Evolutionary conservation across 1,139 yeast species (phyloP).

Genomic region (Protomyces lactucae-debilis): DNA sequence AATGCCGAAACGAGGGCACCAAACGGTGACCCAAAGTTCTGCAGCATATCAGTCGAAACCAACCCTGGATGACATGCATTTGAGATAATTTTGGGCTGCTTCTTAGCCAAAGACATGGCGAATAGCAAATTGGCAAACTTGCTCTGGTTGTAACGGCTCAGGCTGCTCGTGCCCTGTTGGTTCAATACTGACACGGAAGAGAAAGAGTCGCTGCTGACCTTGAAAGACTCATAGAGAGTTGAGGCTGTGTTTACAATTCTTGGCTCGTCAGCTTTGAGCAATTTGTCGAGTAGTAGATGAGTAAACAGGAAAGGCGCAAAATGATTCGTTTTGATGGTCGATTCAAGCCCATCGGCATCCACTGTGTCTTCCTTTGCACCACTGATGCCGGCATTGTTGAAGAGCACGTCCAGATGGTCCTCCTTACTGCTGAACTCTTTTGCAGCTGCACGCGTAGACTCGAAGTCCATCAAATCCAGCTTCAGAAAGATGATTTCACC

Average conservation of each 20-base stretch:
- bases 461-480: constrained; percentile 48
- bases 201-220: constrained; percentile 19
- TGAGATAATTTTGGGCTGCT: constrained; percentile 24
- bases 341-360: constrained; percentile 31
- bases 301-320: constrained; percentile 70
- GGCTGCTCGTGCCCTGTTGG: background rate
- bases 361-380: constrained; percentile 6
- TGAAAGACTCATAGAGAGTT: constrained; percentile 52
- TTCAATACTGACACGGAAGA: constrained; percentile 14
- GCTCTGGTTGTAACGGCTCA: constrained; percentile 32
- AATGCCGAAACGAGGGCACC: background rate
- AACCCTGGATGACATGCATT: constrained; percentile 34
- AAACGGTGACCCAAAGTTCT: background rate
- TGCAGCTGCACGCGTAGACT: constrained; percentile 30
- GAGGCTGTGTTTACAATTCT: constrained; percentile 66
- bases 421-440: constrained; percentile 29
- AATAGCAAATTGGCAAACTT: constrained; percentile 32
- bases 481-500: constrained; percentile 35
- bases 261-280: constrained; percentile 35
- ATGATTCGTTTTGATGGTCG: constrained; percentile 76
- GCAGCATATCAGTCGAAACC: constrained; percentile 29
- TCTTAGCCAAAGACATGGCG: constrained; percentile 28
- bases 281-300: constrained; percentile 53
- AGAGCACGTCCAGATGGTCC: constrained; percentile 30
- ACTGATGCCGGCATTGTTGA: constrained; percentile 34